These are phyloP conservation scores for Saccharomyces kudriavzevii DNA, from an alignment of 805 yeast genomes.

Conservation along the genomic window DNA sequence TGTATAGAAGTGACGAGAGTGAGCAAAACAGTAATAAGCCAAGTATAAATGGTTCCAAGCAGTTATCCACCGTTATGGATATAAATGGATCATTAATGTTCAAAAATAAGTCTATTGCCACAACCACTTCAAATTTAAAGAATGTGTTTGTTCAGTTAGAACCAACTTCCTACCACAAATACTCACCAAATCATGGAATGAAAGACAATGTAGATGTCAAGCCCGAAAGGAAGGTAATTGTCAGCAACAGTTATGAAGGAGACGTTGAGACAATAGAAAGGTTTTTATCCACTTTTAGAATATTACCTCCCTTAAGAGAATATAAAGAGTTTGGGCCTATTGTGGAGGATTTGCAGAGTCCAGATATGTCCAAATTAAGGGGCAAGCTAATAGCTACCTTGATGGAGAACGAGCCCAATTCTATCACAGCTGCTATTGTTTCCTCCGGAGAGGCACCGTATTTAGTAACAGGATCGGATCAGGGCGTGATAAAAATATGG, in stretches of 20 bases:
- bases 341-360: conserved; percentile 3
- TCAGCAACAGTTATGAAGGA: conserved; percentile 60
- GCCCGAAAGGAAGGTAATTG: conserved; percentile 23
- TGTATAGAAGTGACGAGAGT: background rate
- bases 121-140: conserved; percentile 33
- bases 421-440: conserved; percentile 49
- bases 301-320: conserved; percentile 51
- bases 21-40: background rate
- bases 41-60: background rate
- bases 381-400: conserved; percentile 57
- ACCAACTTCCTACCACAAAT: conserved; percentile 12
- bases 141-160: conserved; percentile 41
- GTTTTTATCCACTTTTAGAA: conserved; percentile 44
- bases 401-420: conserved; percentile 47
- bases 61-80: conserved; percentile 13
- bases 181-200: conserved; percentile 1
- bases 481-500: conserved; percentile 73
- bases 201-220: conserved; percentile 15
- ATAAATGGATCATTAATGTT: conserved; percentile 31
- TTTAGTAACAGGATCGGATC: conserved; percentile 71
- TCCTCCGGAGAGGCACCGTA: conserved; percentile 51
- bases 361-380: conserved; percentile 17
- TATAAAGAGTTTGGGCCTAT: conserved; percentile 59
- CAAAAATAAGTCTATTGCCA: conserved; percentile 34
- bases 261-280: conserved; percentile 52